Percentiles rank a stretch among this genome's conserved stretches.
These are phyloP conservation scores for Leishmania lainsoni DNA, from an alignment of 208 protist species.

Conservation along the genomic window DNA sequence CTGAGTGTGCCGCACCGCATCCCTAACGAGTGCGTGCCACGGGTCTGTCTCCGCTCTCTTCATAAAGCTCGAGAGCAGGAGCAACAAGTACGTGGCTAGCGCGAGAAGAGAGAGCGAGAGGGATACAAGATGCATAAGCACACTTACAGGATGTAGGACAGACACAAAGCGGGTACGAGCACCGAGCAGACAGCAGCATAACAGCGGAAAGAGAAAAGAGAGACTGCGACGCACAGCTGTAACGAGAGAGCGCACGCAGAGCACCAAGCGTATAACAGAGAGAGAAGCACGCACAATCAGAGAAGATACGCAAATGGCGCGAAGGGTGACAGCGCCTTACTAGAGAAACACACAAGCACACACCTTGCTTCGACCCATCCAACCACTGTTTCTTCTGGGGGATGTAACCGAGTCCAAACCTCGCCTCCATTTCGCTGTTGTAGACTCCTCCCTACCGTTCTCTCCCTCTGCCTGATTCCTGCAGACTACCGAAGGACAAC, in stretches of 20 bases:
- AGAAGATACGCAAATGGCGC: background rate
- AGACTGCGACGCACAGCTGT: background rate
- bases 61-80: background rate
- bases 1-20: background rate
- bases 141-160: background rate
- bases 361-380: background rate
- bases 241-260: background rate
- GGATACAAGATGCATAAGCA: background rate
- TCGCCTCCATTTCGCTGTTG: background rate
- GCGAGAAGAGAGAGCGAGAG: background rate
- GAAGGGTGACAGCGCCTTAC: background rate
- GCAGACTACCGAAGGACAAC: conserved; percentile 24
- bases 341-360: background rate
- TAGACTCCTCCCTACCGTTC: background rate
- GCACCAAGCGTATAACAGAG: background rate
- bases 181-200: background rate
- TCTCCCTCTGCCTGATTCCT: background rate
- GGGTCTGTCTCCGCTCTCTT: background rate
- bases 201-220: background rate
- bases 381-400: background rate
- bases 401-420: background rate
- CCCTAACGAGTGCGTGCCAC: background rate
- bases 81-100: background rate
- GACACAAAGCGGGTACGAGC: background rate
- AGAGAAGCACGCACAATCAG: background rate